Conservation (phyloP, 2,329 filamentous ascomycete species). For the Mycosphaerella sp. region DNA sequence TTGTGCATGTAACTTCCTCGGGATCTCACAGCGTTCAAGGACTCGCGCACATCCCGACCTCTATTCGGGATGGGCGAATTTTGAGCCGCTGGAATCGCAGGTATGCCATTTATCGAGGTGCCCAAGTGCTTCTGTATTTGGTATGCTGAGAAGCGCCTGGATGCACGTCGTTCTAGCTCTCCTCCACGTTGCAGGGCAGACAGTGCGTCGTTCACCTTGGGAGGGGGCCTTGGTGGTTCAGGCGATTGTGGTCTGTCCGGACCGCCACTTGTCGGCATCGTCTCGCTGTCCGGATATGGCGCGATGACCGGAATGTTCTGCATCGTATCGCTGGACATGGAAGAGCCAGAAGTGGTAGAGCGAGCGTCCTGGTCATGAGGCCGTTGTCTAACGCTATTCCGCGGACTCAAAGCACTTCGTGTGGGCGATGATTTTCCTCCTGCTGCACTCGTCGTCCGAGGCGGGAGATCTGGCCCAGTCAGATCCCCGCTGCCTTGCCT, state of each 20-base stretch:
- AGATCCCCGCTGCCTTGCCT: conserved; percentile 40
- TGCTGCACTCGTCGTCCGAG: conserved; percentile 43
- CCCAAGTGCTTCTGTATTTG: conserved; percentile 94
- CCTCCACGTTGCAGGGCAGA: conserved; percentile 86
- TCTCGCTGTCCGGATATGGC: conserved; percentile 61
- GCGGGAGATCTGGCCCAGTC: conserved; percentile 41
- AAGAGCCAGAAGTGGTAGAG: conserved; percentile 52
- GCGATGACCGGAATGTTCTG: conserved; percentile 70
- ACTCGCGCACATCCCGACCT: conserved; percentile 77
- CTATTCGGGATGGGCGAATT: conserved; percentile 79
- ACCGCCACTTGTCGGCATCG: conserved; percentile 37
- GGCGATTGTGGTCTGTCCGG: conserved; percentile 34
- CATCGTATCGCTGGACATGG: conserved; percentile 66
- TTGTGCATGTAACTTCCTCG: conserved; percentile 44
- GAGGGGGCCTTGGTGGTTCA: conserved; percentile 62
- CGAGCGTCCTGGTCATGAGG: conserved; percentile 18
- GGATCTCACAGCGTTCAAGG: conserved; percentile 64
- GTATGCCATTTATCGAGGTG: conserved; percentile 70
- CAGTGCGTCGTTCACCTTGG: conserved; percentile 81
- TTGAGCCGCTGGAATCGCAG: conserved; percentile 72
- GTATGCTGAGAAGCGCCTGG: conserved; percentile 88
- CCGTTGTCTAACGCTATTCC: conserved; percentile 28
- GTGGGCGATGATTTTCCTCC: conserved; percentile 38
- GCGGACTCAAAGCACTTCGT: conserved; percentile 37
- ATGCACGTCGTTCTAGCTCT: conserved; percentile 86